Conservation (phyloP, 139 green algal species). For the Penium margaritaceum region DNA sequence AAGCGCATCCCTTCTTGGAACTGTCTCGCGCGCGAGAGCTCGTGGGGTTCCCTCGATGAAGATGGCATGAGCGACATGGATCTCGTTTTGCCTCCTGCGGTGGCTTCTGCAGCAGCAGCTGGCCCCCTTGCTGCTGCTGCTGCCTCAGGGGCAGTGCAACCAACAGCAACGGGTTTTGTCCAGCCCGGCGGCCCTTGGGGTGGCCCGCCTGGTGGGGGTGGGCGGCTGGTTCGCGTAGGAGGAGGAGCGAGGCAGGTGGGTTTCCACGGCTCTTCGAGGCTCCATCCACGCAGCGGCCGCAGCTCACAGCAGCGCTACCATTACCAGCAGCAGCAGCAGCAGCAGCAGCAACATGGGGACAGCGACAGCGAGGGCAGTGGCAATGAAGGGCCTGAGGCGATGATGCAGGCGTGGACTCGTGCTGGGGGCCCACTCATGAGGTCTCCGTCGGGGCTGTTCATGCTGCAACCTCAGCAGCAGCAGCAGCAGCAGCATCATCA, state of each 20-base stretch:
- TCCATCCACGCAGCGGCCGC: too few relatives aligned
- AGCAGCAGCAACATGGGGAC: neutral
- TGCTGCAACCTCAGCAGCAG: too few relatives aligned
- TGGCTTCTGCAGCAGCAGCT: neutral
- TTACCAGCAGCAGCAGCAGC: neutral
- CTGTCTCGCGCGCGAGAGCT: constrained; percentile 26
- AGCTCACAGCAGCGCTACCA: too few relatives aligned
- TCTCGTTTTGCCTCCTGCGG: too few relatives aligned
- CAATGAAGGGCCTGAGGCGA: neutral
- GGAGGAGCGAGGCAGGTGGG: too few relatives aligned
- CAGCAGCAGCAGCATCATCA: too few relatives aligned
- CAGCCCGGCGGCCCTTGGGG: neutral
- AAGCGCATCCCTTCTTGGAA: constrained; percentile 48
- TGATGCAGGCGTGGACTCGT: constrained; percentile 27
- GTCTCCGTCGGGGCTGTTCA: too few relatives aligned
- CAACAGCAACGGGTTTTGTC: too few relatives aligned
- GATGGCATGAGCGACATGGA: constrained; percentile 18
- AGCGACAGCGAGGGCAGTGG: constrained; percentile 40
- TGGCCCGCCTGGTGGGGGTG: neutral
- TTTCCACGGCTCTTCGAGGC: too few relatives aligned
- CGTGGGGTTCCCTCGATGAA: constrained; percentile 38
- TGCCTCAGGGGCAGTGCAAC: neutral
- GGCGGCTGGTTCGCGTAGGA: neutral
- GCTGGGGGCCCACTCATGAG: constrained; percentile 36
- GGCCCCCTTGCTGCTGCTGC: neutral